Evolutionary conservation across 2,329 filamentous ascomycete genomes (phyloP), one percentile per base, ranked within the genome.

Genomic region (Xylaria sp.): DNA sequence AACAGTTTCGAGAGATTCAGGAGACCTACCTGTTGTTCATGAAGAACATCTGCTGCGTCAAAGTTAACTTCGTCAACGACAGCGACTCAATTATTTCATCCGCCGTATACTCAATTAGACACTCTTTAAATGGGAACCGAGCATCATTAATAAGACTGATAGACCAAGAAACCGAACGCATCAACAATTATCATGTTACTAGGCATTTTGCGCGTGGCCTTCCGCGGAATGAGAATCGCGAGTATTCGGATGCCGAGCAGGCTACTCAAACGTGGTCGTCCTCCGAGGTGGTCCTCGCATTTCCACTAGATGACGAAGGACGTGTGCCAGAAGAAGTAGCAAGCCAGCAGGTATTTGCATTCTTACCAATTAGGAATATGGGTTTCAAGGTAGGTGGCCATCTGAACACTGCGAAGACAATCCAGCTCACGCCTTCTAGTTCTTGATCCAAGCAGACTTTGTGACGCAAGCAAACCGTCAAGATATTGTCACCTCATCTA

Each of bases 361-460:
- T 86, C 67, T 69, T 86, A 0, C 85, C 84, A 0, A 74, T 86
- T 18, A 74, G 80, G 0, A 70, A 74, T 3, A 76, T 79, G 57
- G 82, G 81, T 1, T 85, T 85, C 72, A 83, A 81, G 77, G 61
- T 50, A 48, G 23, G 61, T 10, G 12, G 21, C 16, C 1, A 1
- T 27, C 6, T 13, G 18, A 5, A 44, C 1, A 10, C 16, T 12
- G 2, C 6, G 1, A n/a, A 6, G 6, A 13, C 5, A 12, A 18
- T 44, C 6, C 10, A 12, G 6, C 55, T 58, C 12, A 58, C 37
- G 0, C 12, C 10, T n/a, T 29, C 10, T 42, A 64, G 61, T 86
- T 86, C 48, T 72, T 86, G 1, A 82, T 87, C 12, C 84, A 87
- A 9, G 78, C 82, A 8, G 84, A 86, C 68, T 86, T 86, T 59